Evolutionary conservation across 352 stramenopile genomes (phyloP).

Genomic region (Phytopythium boreale): DNA sequence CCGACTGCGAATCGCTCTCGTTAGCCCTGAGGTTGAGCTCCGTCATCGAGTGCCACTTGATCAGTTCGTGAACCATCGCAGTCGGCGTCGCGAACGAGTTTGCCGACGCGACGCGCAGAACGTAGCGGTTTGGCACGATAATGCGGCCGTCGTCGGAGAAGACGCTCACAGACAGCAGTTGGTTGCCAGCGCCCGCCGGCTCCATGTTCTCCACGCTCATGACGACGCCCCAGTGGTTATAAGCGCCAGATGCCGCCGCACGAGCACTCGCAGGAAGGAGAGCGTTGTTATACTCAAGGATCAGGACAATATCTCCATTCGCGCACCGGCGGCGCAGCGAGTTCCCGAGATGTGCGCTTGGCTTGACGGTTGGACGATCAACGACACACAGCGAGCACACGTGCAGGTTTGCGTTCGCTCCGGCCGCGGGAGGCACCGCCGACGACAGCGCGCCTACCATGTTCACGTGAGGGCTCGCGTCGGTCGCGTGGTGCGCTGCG

Average conservation of each 20-base stretch:
- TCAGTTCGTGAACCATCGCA: slow-evolving; percentile 40
- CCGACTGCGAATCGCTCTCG: slow-evolving; percentile 14
- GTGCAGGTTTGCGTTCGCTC: slow-evolving; percentile 30
- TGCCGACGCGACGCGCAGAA: slow-evolving; percentile 34
- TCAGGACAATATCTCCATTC: slow-evolving; percentile 56
- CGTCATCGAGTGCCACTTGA: slow-evolving; percentile 52
- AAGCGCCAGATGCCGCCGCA: slow-evolving; percentile 24
- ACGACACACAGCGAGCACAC: slow-evolving; percentile 26
- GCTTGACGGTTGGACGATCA: slow-evolving; percentile 17
- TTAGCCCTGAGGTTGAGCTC: slow-evolving; percentile 41
- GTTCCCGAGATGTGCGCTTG: slow-evolving; percentile 19
- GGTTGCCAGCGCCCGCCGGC: slow-evolving; percentile 36
- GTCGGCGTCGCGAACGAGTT: slow-evolving; percentile 36
- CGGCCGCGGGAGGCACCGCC: background rate
- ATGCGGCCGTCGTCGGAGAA: slow-evolving; percentile 60
- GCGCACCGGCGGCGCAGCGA: slow-evolving; percentile 28
- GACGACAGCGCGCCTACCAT: background rate
- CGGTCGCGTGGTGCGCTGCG: background rate
- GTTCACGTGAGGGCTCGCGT: slow-evolving; percentile 1
- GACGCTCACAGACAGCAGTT: slow-evolving; percentile 51
- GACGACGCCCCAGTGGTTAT: slow-evolving; percentile 66
- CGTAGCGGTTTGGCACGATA: slow-evolving; percentile 52
- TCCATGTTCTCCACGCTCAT: slow-evolving; percentile 41
- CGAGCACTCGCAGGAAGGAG: slow-evolving; percentile 41
- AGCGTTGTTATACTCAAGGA: slow-evolving; percentile 66